Evolutionary conservation across 2,329 filamentous ascomycete species (phyloP).

Genomic region (Paramyrothecium roridum): DNA sequence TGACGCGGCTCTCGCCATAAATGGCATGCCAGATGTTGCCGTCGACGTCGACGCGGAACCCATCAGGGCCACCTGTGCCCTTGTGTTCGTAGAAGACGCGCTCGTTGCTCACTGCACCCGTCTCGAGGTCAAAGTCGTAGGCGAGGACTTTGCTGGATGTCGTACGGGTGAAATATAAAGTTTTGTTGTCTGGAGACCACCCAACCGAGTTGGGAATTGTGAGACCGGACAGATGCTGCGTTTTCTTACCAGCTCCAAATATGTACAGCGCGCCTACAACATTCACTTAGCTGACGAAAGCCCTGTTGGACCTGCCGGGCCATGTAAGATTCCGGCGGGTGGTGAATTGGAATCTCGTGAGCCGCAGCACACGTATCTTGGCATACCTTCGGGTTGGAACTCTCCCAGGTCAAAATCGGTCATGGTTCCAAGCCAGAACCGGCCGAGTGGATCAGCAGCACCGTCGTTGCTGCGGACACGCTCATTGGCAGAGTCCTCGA

Average conservation of each 20-base stretch:
- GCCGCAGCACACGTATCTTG: not conserved
- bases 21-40: conserved; percentile 88
- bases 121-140: conserved; percentile 68
- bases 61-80: conserved; percentile 70
- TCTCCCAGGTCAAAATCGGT: conserved; percentile 62
- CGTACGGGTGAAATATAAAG: conserved; percentile 82
- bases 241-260: conserved; percentile 59
- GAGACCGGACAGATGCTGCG: conserved; percentile 59
- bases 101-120: conserved; percentile 63
- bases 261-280: conserved; percentile 67
- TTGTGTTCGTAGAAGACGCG: conserved; percentile 71
- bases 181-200: conserved; percentile 71
- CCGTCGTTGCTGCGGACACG: conserved; percentile 76
- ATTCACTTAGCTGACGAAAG: not conserved
- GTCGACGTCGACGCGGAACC: conserved; percentile 78
- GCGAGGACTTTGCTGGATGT: conserved; percentile 66
- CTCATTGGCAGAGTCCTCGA: conserved; percentile 40
- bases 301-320: not conserved
- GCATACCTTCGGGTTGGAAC: conserved; percentile 59
- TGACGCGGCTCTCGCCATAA: conserved; percentile 73
- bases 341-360: not conserved
- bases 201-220: conserved; percentile 83
- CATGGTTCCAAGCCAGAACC: conserved; percentile 86
- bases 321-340: too few relatives aligned
- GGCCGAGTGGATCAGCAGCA: conserved; percentile 72